Percentiles rank a stretch among this genome's conserved stretches.
Evolutionary conservation across 768 basidiomycete genomes (phyloP).

Genomic region (Russula abietina): DNA sequence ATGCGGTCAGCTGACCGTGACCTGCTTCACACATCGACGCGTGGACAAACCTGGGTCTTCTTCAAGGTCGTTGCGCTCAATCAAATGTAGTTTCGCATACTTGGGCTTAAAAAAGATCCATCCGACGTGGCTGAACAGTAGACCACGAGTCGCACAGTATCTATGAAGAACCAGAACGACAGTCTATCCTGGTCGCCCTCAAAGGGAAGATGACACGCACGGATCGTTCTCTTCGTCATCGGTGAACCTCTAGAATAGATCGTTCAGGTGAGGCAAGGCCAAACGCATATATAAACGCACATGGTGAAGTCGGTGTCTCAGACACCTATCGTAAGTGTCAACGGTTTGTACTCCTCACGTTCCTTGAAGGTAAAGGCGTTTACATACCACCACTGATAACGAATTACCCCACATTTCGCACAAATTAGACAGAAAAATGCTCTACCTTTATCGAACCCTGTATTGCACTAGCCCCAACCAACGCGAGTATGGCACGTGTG

Average conservation of each 20-base stretch:
- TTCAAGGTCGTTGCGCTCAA: constrained; percentile 65
- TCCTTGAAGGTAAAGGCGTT: background rate
- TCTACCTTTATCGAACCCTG: constrained; percentile 73
- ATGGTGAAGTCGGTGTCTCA: constrained; percentile 72
- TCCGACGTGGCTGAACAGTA: constrained; percentile 75
- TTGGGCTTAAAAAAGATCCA: constrained; percentile 80
- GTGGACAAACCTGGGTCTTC: constrained; percentile 52
- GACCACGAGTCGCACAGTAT: constrained; percentile 67
- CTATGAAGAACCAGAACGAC: constrained; percentile 30
- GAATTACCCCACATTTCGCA: background rate
- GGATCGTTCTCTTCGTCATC: constrained; percentile 65
- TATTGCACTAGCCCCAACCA: constrained; percentile 65
- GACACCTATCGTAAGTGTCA: constrained; percentile 61
- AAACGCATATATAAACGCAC: constrained; percentile 32
- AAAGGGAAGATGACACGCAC: constrained; percentile 33
- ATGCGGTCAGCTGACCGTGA: constrained; percentile 8
- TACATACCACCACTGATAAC: constrained; percentile 24
- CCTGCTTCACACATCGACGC: background rate
- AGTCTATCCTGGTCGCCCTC: background rate
- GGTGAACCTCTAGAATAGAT: constrained; percentile 51
- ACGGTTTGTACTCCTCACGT: constrained; percentile 27
- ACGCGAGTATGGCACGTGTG: constrained; percentile 53
- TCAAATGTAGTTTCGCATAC: constrained; percentile 54
- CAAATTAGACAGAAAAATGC: background rate
- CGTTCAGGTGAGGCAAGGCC: background rate